Conservation (phyloP, 148 eudicot genomes). For the Camellia granthamiana region DNA sequence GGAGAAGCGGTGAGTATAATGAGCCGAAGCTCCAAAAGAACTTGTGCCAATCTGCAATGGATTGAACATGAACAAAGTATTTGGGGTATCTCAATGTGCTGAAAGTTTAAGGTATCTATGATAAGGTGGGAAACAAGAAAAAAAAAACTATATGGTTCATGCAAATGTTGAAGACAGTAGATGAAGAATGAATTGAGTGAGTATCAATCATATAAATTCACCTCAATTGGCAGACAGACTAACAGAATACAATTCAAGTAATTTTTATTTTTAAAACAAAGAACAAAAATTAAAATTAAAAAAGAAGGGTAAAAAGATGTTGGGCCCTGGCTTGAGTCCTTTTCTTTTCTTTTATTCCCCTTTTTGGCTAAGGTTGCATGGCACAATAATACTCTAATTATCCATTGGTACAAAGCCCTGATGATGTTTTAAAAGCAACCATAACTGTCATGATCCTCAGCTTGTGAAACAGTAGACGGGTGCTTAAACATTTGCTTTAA, state of each 20-base stretch:
- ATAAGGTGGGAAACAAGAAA: not conserved
- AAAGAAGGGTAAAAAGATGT: not conserved
- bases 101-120: not conserved
- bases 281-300: not conserved
- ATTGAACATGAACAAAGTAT: slow-evolving; percentile 12
- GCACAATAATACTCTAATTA: not conserved
- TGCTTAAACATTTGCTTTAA: not conserved
- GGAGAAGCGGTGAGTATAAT: slow-evolving; percentile 77
- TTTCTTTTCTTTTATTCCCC: not conserved
- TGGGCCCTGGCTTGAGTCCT: not conserved
- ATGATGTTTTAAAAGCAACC: not conserved
- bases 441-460: not conserved
- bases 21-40: slow-evolving; percentile 83
- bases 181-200: not conserved
- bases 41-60: slow-evolving; percentile 66
- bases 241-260: not conserved
- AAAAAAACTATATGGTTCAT: not conserved
- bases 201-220: not conserved
- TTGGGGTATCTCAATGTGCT: not conserved
- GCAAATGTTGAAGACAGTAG: not conserved
- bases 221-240: not conserved
- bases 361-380: not conserved
- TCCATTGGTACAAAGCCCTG: not conserved
- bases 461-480: not conserved
- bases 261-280: not conserved